Conservation (phyloP, 2,329 filamentous ascomycete genomes). For the Talaromyces piceae region DNA sequence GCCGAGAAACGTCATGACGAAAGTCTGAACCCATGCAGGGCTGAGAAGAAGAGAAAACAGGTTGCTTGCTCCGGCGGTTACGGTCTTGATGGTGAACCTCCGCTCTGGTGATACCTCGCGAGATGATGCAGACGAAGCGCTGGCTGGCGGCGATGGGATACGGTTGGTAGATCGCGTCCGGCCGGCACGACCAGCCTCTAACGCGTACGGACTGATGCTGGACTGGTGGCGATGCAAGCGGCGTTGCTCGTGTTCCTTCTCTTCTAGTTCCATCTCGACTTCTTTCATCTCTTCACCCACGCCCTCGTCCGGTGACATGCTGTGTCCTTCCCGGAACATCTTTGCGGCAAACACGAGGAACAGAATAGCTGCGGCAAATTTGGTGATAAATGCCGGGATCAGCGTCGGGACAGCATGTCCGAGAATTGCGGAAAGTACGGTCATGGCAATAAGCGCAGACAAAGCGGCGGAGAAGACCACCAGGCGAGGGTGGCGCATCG, state of each 20-base stretch:
- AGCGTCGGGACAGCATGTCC: slow-evolving; percentile 87
- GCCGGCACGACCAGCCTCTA: slow-evolving; percentile 69
- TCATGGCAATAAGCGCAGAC: slow-evolving; percentile 86
- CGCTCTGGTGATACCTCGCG: slow-evolving; percentile 50
- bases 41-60: slow-evolving; percentile 80
- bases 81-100: slow-evolving; percentile 37
- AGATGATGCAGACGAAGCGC: slow-evolving; percentile 67
- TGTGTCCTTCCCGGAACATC: slow-evolving; percentile 76
- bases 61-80: slow-evolving; percentile 67
- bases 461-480: slow-evolving; percentile 96
- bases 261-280: slow-evolving; percentile 86
- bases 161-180: slow-evolving; percentile 67
- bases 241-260: slow-evolving; percentile 74
- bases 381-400: slow-evolving; percentile 84
- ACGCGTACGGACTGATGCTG: slow-evolving; percentile 63
- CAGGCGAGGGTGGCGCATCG: slow-evolving; percentile 92
- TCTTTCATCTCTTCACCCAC: slow-evolving; percentile 97
- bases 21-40: slow-evolving; percentile 97
- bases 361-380: slow-evolving; percentile 72
- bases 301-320: slow-evolving; percentile 82
- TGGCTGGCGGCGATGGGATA: slow-evolving; percentile 72
- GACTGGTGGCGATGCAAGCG: slow-evolving; percentile 60
- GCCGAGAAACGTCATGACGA: slow-evolving; percentile 96
- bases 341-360: slow-evolving; percentile 87
- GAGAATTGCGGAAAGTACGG: slow-evolving; percentile 81